Conservation (phyloP, 176 grass and related monocot species). For the Oryza officinalis region DNA sequence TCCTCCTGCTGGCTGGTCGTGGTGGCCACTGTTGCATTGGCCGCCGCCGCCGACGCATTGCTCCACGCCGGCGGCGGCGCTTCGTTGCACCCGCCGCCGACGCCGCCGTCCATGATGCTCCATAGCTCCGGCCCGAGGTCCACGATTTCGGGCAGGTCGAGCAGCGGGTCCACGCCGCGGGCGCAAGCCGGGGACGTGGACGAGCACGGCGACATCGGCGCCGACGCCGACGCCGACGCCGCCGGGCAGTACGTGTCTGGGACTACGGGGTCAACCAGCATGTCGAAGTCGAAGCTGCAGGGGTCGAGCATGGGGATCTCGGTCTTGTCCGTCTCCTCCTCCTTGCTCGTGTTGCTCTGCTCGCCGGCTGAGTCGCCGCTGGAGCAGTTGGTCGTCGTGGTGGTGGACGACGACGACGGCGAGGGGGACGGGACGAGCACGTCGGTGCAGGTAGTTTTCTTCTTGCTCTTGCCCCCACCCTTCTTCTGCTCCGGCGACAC, state of each 20-base stretch:
- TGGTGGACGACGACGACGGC: conserved; percentile 38
- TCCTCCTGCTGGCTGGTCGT: conserved; percentile 36
- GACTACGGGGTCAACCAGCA: conserved; percentile 22
- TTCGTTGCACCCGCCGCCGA: neutral
- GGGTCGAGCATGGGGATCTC: conserved; percentile 38
- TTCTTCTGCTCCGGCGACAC: conserved; percentile 27
- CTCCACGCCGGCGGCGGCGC: neutral
- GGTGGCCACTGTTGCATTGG: conserved; percentile 17
- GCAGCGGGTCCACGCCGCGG: conserved; percentile 10
- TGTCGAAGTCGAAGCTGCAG: conserved; percentile 40
- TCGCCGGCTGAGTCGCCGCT: conserved; percentile 44
- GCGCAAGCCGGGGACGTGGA: conserved; percentile 51
- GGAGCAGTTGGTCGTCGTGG: conserved; percentile 33
- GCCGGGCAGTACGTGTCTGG: neutral
- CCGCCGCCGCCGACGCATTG: conserved; percentile 24
- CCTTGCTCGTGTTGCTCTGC: conserved; percentile 50
- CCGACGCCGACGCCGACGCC: neutral
- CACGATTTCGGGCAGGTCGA: conserved; percentile 45
- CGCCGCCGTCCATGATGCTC: conserved; percentile 55
- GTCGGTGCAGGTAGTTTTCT: conserved; percentile 9
- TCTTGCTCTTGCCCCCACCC: conserved; percentile 20
- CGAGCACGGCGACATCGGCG: conserved; percentile 51
- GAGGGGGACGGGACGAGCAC: neutral
- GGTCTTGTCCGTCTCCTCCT: conserved; percentile 18
- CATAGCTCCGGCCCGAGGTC: conserved; percentile 56